These are phyloP conservation scores for Lasiodiplodia gonubiensis DNA, from an alignment of 2,329 filamentous ascomycete species.

Conservation along the genomic window DNA sequence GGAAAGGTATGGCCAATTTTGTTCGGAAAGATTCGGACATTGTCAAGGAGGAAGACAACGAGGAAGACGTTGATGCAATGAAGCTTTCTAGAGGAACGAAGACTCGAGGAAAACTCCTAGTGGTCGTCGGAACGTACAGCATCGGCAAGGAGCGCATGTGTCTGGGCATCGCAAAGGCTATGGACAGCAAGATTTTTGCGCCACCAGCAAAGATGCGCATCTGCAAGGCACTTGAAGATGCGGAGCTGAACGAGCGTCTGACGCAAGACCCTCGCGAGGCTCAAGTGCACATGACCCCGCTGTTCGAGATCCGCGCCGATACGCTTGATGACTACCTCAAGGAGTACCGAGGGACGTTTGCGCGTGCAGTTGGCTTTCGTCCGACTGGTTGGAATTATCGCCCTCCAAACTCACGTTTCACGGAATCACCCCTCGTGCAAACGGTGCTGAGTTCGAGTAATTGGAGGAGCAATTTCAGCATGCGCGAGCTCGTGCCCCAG, in stretches of 20 bases:
- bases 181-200: conserved; percentile 89
- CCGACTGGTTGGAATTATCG: conserved; percentile 95
- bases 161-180: conserved; percentile 84
- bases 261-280: conserved; percentile 82
- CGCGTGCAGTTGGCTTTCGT: conserved; percentile 85
- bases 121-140: conserved; percentile 95
- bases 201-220: conserved; percentile 82
- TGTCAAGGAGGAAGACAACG: conserved; percentile 2
- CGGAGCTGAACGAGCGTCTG: conserved; percentile 76
- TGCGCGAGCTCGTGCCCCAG: conserved; percentile 77
- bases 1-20: conserved; percentile 68
- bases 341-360: conserved; percentile 79
- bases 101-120: conserved; percentile 72
- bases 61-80: conserved; percentile 44
- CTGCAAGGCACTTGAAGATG: conserved; percentile 82
- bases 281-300: conserved; percentile 96
- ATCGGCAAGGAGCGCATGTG: conserved; percentile 98
- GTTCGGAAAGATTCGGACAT: conserved; percentile 54
- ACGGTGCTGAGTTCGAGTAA: conserved; percentile 69
- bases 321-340: conserved; percentile 89
- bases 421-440: conserved; percentile 67
- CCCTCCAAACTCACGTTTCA: conserved; percentile 68
- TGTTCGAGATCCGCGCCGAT: conserved; percentile 92
- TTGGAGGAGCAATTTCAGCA: conserved; percentile 78
- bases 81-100: conserved; percentile 41